A percentile compares a stretch with the other conserved stretches of the same genome.
Conservation (phyloP, 2,329 filamentous ascomycete species). For the Aspergillus alliaceus region DNA sequence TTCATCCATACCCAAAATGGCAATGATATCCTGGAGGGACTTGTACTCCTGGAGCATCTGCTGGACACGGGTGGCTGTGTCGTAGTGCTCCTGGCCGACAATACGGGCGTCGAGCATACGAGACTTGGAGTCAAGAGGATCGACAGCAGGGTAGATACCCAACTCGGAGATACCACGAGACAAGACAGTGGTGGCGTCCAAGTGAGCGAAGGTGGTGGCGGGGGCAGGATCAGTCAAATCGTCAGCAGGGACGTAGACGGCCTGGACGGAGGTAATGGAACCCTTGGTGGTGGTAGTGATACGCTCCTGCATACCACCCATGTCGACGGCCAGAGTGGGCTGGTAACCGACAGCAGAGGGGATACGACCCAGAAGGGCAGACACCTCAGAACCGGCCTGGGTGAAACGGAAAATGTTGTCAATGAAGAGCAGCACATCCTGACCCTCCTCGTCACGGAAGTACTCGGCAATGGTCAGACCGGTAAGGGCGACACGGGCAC, state of each 20-base stretch:
- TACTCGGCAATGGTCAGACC: conserved; percentile 70
- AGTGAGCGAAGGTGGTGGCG: conserved; percentile 98
- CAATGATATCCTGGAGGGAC: conserved; percentile 99
- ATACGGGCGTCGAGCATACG: conserved; percentile 99
- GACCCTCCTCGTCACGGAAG: conserved; percentile 77
- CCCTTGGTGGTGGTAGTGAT: conserved; percentile 99
- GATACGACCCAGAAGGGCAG: conserved; percentile 97
- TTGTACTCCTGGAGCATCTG: conserved; percentile 99
- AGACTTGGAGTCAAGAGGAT: conserved; percentile 98
- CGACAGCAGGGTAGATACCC: conserved; percentile 99
- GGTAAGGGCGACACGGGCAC: conserved; percentile 99
- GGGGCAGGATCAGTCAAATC: conserved; percentile 99
- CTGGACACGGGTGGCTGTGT: conserved; percentile 90
- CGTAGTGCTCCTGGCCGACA: conserved; percentile 97
- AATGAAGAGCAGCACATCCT: conserved; percentile 99
- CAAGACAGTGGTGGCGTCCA: conserved; percentile 99
- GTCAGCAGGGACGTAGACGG: conserved; percentile 99
- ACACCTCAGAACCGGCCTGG: conserved; percentile 99
- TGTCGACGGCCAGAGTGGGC: conserved; percentile 96
- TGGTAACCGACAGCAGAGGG: conserved; percentile 99
- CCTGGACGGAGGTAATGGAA: conserved; percentile 99
- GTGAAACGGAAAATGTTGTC: conserved; percentile 99
- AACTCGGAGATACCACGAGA: conserved; percentile 99
- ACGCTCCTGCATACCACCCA: conserved; percentile 99
- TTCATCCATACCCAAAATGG: conserved; percentile 99